These are phyloP conservation scores for Crithidia bombi DNA, from an alignment of 208 protist species.

Conservation along the genomic window DNA sequence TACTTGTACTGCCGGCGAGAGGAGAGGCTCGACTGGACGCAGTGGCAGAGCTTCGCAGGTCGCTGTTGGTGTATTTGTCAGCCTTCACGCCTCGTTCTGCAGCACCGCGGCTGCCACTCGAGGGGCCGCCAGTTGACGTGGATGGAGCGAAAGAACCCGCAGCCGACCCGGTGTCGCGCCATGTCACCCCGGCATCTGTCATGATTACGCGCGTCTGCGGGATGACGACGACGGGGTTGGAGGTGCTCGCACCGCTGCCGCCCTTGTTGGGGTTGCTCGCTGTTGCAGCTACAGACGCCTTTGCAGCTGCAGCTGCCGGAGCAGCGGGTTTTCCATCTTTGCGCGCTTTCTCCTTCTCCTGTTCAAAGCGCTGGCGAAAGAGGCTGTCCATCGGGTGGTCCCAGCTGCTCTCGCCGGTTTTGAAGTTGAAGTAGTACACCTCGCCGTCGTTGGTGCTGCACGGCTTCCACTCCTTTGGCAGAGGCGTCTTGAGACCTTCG, in stretches of 20 bases:
- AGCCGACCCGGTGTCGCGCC: conserved; percentile 10
- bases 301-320: background rate
- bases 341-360: conserved; percentile 64
- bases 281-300: background rate
- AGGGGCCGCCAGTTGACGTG: background rate
- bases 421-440: conserved; percentile 98
- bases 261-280: conserved; percentile 15
- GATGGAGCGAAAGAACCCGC: background rate
- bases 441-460: conserved; percentile 92
- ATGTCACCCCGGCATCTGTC: conserved; percentile 23
- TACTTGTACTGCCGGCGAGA: background rate
- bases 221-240: background rate
- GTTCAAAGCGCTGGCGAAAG: conserved; percentile 80
- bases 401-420: conserved; percentile 94
- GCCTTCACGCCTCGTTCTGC: background rate
- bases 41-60: background rate
- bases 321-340: conserved; percentile 1
- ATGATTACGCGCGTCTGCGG: conserved; percentile 30
- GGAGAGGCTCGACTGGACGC: conserved; percentile 1
- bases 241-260: conserved; percentile 1
- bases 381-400: conserved; percentile 94
- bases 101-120: background rate
- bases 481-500: conserved; percentile 93
- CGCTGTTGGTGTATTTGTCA: background rate
- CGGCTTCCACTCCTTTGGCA: conserved; percentile 95